Conservation (phyloP, 225 moss, liverwort and hornwort genomes). For the Physcomitrium patens region DNA sequence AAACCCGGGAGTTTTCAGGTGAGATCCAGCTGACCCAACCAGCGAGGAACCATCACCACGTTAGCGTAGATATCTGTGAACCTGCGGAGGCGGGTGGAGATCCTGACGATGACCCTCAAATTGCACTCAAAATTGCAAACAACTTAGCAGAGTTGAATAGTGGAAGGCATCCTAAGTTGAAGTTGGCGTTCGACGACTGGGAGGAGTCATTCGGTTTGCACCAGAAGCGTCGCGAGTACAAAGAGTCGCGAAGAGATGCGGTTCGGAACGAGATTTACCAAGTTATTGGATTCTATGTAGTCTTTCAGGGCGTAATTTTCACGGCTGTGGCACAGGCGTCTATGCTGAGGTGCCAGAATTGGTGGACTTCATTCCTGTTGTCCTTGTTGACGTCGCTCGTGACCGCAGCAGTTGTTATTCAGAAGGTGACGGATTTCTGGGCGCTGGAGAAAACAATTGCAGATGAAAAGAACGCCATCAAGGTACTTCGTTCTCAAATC, state of each 20-base stretch:
- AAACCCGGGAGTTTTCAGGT: not conserved
- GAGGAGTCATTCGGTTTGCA: conserved; percentile 26
- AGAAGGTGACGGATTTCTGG: conserved; percentile 45
- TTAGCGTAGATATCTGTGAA: conserved; percentile 12
- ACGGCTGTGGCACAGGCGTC: conserved; percentile 61
- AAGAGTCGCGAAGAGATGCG: conserved; percentile 46
- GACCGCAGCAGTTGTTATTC: conserved; percentile 41
- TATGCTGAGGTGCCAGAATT: conserved; percentile 31
- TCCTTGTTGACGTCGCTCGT: conserved; percentile 43
- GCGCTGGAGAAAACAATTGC: conserved; percentile 52
- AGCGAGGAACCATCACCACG: conserved; percentile 25
- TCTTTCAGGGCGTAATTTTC: conserved; percentile 54
- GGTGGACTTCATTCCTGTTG: conserved; percentile 53
- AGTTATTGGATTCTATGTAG: conserved; percentile 52
- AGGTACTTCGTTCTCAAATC: conserved; percentile 9
- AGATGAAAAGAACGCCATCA: conserved; percentile 31
- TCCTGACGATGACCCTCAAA: not conserved
- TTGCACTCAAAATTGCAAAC: conserved; percentile 38
- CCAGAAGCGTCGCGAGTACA: conserved; percentile 44
- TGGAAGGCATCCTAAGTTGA: conserved; percentile 33
- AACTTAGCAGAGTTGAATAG: conserved; percentile 43
- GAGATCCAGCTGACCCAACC: not conserved
- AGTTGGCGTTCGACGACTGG: conserved; percentile 53
- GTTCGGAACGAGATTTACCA: conserved; percentile 62
- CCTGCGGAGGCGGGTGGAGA: not conserved